Base-by-base conservation (phyloP, 495 filamentous ascomycete genomes). In the Daldinia loculata region DNA sequence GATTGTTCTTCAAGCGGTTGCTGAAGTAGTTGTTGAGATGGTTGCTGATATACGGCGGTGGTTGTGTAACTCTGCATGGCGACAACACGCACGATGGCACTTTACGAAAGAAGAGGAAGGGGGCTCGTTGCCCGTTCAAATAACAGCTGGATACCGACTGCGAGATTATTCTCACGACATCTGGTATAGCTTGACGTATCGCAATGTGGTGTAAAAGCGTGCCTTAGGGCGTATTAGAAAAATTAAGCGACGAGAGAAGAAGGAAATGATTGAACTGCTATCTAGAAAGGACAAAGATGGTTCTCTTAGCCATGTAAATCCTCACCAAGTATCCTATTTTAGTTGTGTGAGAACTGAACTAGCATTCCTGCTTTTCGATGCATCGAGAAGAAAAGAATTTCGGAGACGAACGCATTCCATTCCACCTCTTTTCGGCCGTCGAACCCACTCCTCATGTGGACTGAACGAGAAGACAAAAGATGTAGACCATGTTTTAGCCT, bases 281-380 rank as follows among this genome's bases (percentile, higher is more conserved):
- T 45, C 41, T 62, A 41, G 27, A 56, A 55, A 50, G 61, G 50
- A 73, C 70, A 73, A 73, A 73, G 70, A 63, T 29, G 53, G 36
- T 24, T 19, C 7, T 30, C 11, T 55, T 58, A 27, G 15, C 39
- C 9, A 34, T 30, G 24, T 34, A 39, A 43, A 56, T 53, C 58
- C 22, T 45, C 32, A 52, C 19, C 30, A 50, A 57, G 19, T 61
- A 52, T 39, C 32, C 56, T 53, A n/a, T 69, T 69, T 30, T 43
- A 63, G 66, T 36, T 45, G 26, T 24, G 9, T 58, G 36, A 3
- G 43, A 6, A 41, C 50, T 15, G 56, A 34, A 59, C 57, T 53
- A 43, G 29, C 56, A 69, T 73, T 73, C 66, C 66, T 66, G 17
- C 15, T 66, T 19, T 66, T 68, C 69, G 32, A 68, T 67, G 59